Evolutionary conservation across 768 basidiomycete genomes (phyloP), one percentile per base, ranked within the genome.

Genomic region (Lactifluus volemus): DNA sequence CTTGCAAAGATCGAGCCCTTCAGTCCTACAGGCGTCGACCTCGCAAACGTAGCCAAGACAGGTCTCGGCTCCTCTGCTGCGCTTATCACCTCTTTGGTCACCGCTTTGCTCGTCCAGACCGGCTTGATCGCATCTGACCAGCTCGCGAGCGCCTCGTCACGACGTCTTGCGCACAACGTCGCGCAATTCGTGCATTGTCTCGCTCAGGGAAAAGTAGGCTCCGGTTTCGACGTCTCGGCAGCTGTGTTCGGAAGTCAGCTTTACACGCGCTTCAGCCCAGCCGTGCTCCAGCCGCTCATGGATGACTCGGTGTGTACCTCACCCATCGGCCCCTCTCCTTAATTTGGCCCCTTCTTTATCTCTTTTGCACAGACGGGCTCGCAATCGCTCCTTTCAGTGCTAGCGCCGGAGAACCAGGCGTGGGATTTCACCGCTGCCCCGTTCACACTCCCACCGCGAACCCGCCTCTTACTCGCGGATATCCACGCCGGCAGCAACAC

Each of bases 171-270:
- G 0, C 97, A 99, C 73, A 98, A 97, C 71, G 80, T 91, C 47
- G 86, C 97, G 4, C 97, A 99, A 70, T 97, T 87, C 70, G 83
- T 93, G 7, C 97, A 99, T 72, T 98, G 94, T 69, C 78, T 94
- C 41, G 97, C 96, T 0, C 97, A 99, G 75, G 97, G 97, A 44
- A 99, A 99, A 74, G 87, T 99, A 15, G 97, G 97, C 34, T 93
- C 90, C 68, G 97, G 97, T 6, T 99, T 99, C 75, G 97, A 99
- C 69, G 91, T 99, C 50, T 85, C 92, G 6, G 84, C 92, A 0
- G 96, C 96, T 1, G 89, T 92, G 3, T 98, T 89, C 72, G 97
- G 97, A 25, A 94, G 92, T 69, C 96, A 98, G 68, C 69, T 93
- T 7, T 99, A 98, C 75, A 88, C 83, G 25, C 83, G 95, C 49